Conservation (phyloP, 1,284 basidiomycete genomes). For the Rhodotorula sp. region DNA sequence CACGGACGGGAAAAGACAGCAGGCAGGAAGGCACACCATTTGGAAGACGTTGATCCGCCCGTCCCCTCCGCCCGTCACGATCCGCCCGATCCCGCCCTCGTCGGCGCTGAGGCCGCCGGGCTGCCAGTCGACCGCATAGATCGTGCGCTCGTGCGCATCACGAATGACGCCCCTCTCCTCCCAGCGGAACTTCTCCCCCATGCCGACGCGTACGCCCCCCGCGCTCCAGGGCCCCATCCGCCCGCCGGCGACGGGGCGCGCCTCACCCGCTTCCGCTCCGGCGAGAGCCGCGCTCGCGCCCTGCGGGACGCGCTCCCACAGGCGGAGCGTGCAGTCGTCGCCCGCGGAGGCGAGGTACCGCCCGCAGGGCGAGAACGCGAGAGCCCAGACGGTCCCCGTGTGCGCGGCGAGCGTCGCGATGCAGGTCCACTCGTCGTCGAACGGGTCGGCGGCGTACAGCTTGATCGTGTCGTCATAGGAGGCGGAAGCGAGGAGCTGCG, state of each 20-base stretch:
- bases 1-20: constrained; percentile 35
- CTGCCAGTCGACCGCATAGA: constrained; percentile 81
- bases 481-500: constrained; percentile 82
- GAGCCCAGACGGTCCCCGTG: constrained; percentile 78
- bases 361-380: constrained; percentile 76
- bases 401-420: constrained; percentile 60
- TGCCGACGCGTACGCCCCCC: constrained; percentile 44
- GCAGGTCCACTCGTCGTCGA: constrained; percentile 90
- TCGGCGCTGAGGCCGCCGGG: constrained; percentile 26
- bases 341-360: constrained; percentile 75
- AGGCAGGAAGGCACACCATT: constrained; percentile 53
- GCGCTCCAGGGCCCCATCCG: constrained; percentile 44
- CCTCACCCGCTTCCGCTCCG: constrained; percentile 21
- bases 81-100: constrained; percentile 62
- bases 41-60: constrained; percentile 74
- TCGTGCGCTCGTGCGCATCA: constrained; percentile 64
- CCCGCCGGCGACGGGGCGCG: constrained; percentile 47
- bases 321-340: constrained; percentile 71
- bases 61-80: constrained; percentile 74
- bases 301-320: constrained; percentile 53
- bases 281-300: constrained; percentile 10
- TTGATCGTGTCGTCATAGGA: constrained; percentile 98
- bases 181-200: constrained; percentile 52
- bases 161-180: constrained; percentile 47
- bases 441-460: constrained; percentile 87